phyloP scores from a whole-genome alignment of 1,284 basidiomycete species.

The Takashimella tepidaria region DNA sequence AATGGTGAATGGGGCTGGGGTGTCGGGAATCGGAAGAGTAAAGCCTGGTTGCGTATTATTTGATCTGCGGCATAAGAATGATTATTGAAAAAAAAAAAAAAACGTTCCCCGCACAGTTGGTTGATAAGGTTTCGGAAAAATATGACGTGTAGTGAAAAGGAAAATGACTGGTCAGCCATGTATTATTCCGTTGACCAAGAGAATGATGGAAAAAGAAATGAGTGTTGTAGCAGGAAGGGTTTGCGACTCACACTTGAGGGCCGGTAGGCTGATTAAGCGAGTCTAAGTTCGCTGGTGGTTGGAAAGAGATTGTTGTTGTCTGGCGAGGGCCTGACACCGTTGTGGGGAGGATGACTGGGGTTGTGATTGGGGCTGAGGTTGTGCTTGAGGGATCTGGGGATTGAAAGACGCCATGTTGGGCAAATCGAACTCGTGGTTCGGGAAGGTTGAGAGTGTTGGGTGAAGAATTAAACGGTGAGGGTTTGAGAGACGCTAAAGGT shows the following conservation, averaged over 20 bases:
- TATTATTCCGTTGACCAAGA: no score
- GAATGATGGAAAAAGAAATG: neutral
- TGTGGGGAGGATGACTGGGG: slow-evolving; percentile 1
- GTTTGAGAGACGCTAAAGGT: slow-evolving; percentile 9
- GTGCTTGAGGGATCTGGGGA: slow-evolving; percentile 1
- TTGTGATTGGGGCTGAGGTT: slow-evolving; percentile 4
- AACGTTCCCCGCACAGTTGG: no score
- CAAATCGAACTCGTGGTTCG: slow-evolving; percentile 6
- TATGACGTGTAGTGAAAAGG: neutral
- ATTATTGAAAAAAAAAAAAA: no score
- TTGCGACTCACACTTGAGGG: neutral
- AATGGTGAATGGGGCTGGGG: neutral
- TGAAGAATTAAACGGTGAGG: slow-evolving; percentile 3
- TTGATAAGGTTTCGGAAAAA: neutral
- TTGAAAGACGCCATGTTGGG: slow-evolving; percentile 21
- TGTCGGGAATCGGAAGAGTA: neutral
- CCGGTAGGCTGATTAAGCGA: slow-evolving; percentile 5
- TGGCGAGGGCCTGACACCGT: slow-evolving; percentile 9
- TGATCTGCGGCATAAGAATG: no score
- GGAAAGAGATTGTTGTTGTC: slow-evolving; percentile 1
- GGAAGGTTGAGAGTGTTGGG: slow-evolving; percentile 15
- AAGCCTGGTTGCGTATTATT: neutral
- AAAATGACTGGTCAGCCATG: no score
- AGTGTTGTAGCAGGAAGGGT: neutral
- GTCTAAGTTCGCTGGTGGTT: slow-evolving; percentile 9